Evolutionary conservation across 2,329 filamentous ascomycete species (phyloP).

Genomic region (Falciphora oryzae): DNA sequence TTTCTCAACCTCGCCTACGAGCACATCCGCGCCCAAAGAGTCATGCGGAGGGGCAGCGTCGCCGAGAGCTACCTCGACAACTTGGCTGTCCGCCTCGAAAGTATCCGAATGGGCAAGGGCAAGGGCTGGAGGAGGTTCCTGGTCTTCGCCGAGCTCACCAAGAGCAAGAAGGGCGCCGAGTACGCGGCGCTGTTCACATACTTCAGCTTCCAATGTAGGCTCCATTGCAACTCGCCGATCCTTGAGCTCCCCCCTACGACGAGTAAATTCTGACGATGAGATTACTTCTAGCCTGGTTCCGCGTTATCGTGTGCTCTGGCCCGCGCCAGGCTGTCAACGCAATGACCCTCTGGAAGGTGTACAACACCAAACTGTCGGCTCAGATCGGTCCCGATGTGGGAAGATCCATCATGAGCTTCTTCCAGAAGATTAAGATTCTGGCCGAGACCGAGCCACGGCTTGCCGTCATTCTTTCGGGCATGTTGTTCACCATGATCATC

Average conservation of each 20-base stretch:
- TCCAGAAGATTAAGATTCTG: slow-evolving; percentile 70
- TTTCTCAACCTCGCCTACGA: slow-evolving; percentile 77
- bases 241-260: not conserved
- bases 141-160: slow-evolving; percentile 87
- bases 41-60: slow-evolving; percentile 79
- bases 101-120: slow-evolving; percentile 66
- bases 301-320: slow-evolving; percentile 83
- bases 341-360: slow-evolving; percentile 80
- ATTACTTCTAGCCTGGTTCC: slow-evolving; percentile 63
- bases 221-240: not conserved
- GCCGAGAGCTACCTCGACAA: slow-evolving; percentile 89
- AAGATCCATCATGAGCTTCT: slow-evolving; percentile 67
- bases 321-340: slow-evolving; percentile 89
- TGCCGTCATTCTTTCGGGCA: slow-evolving; percentile 77
- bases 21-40: slow-evolving; percentile 70
- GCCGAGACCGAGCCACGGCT: slow-evolving; percentile 70
- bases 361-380: slow-evolving; percentile 67
- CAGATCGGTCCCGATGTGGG: slow-evolving; percentile 45
- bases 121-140: slow-evolving; percentile 84
- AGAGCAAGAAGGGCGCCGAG: slow-evolving; percentile 84
- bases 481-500: slow-evolving; percentile 86
- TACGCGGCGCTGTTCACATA: slow-evolving; percentile 90
- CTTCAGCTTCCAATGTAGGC: slow-evolving; percentile 63
- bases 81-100: slow-evolving; percentile 78
- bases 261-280: not conserved